Evolutionary conservation across 1,284 basidiomycete species (phyloP).

Genomic region (Cutaneotrichosporon spelunceum): DNA sequence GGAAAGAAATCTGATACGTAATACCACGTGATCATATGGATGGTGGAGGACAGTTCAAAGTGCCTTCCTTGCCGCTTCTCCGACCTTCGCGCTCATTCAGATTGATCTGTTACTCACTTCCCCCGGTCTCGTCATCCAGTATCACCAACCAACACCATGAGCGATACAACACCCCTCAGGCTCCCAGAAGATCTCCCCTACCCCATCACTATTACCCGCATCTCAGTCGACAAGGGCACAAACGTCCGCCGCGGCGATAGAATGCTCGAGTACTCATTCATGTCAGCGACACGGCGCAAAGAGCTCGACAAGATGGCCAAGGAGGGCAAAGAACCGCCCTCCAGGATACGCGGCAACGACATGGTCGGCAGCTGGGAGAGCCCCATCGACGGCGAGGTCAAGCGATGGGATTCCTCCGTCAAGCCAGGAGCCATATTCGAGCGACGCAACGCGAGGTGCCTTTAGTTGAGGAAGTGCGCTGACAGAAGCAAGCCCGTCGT

Average conservation of each 20-base stretch:
- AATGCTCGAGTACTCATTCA: slow-evolving; percentile 74
- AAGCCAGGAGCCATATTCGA: slow-evolving; percentile 37
- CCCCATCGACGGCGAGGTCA: slow-evolving; percentile 64
- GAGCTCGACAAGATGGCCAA: slow-evolving; percentile 21
- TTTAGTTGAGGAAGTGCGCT: slow-evolving; percentile 3
- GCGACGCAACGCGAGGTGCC: slow-evolving; percentile 35
- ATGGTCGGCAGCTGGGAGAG: slow-evolving; percentile 85
- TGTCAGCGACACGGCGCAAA: slow-evolving; percentile 29
- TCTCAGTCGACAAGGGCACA: slow-evolving; percentile 57
- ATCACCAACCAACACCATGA: slow-evolving; percentile 24
- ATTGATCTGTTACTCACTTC: neutral
- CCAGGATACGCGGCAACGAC: slow-evolving; percentile 57
- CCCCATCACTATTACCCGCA: slow-evolving; percentile 69
- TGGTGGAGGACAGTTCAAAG: too few relatives aligned
- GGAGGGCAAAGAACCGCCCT: slow-evolving; percentile 23
- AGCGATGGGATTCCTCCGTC: slow-evolving; percentile 42
- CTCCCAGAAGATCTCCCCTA: slow-evolving; percentile 70
- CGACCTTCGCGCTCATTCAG: too few relatives aligned
- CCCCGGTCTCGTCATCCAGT: neutral
- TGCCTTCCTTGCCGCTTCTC: too few relatives aligned
- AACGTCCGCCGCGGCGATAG: slow-evolving; percentile 65
- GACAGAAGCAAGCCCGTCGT: slow-evolving; percentile 57
- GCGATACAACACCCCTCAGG: slow-evolving; percentile 41
- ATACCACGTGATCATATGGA: too few relatives aligned
- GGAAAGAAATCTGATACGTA: too few relatives aligned